A percentile compares a stretch with the other conserved stretches of the same genome.
These are phyloP conservation scores for Coccinonectria pachysandricola DNA, from an alignment of 2,329 filamentous ascomycete species.

Conservation along the genomic window DNA sequence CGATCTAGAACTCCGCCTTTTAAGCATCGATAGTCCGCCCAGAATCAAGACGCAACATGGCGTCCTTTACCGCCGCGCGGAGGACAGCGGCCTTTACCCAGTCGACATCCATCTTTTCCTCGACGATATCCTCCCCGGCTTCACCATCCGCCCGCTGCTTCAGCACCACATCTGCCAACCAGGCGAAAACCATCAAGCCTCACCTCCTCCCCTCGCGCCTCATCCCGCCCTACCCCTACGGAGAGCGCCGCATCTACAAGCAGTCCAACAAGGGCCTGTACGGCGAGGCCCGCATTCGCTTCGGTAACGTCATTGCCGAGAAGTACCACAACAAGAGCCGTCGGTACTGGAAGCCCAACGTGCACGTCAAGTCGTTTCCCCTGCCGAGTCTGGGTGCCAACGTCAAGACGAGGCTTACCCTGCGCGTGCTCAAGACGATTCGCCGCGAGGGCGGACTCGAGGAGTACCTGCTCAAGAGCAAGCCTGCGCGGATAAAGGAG, in stretches of 20 bases:
- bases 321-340: constrained; percentile 60
- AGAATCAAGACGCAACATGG: constrained; percentile 12
- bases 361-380: constrained; percentile 58
- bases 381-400: constrained; percentile 49
- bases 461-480: constrained; percentile 78
- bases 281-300: constrained; percentile 59
- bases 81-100: constrained; percentile 10
- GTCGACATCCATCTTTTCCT: constrained; percentile 1
- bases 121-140: constrained; percentile 1
- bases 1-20: too few species aligned
- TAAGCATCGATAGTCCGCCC: too few species aligned
- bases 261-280: constrained; percentile 70
- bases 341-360: constrained; percentile 66
- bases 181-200: constrained; percentile 31
- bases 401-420: constrained; percentile 59
- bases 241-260: constrained; percentile 61
- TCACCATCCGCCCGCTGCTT: constrained; percentile 18
- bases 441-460: constrained; percentile 83
- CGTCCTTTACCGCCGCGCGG: constrained; percentile 13
- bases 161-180: constrained; percentile 25
- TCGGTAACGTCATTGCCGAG: constrained; percentile 69
- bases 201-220: constrained; percentile 35
- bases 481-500: constrained; percentile 68
- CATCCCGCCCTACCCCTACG: constrained; percentile 64
- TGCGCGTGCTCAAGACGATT: constrained; percentile 62